Percentiles rank a stretch among this genome's conserved stretches.
These are phyloP conservation scores for Capsicum chinense DNA, from an alignment of 257 asterid genomes.

Conservation along the genomic window DNA sequence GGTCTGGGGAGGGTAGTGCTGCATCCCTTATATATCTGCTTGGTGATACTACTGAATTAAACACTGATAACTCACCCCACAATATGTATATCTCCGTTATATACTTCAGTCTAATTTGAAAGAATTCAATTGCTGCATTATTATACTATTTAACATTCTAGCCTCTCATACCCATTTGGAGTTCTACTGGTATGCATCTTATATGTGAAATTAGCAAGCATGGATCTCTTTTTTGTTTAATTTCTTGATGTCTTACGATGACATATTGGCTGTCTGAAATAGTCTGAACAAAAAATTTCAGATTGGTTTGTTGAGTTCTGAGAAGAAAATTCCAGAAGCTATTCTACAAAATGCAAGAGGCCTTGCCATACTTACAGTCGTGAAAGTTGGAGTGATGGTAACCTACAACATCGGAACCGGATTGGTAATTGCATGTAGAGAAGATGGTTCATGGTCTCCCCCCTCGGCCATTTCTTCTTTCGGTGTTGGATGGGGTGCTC, in stretches of 20 bases:
- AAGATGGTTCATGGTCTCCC: constrained; percentile 98
- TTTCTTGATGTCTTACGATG: constrained; percentile 9
- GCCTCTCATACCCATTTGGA: neutral
- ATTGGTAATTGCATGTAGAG: constrained; percentile 82
- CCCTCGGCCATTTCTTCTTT: constrained; percentile 95
- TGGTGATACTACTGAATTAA: neutral
- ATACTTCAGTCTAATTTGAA: neutral
- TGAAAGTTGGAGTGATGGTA: constrained; percentile 89
- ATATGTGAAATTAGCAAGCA: neutral
- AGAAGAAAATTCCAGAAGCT: constrained; percentile 87
- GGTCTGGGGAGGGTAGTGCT: too few relatives aligned
- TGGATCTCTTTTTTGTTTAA: neutral
- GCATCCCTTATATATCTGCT: neutral
- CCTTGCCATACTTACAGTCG: constrained; percentile 89
- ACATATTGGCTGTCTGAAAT: constrained; percentile 23
- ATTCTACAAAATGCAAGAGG: constrained; percentile 90
- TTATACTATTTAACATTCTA: neutral
- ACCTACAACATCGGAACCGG: constrained; percentile 97
- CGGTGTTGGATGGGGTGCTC: constrained; percentile 99
- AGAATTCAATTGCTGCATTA: constrained; percentile 21
- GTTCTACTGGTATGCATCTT: neutral
- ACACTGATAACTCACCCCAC: neutral
- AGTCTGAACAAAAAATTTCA: constrained; percentile 38
- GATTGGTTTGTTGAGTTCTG: constrained; percentile 77
- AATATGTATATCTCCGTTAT: neutral